Conservation (phyloP, 1,284 basidiomycete genomes). For the Ganoderma resinaceum region DNA sequence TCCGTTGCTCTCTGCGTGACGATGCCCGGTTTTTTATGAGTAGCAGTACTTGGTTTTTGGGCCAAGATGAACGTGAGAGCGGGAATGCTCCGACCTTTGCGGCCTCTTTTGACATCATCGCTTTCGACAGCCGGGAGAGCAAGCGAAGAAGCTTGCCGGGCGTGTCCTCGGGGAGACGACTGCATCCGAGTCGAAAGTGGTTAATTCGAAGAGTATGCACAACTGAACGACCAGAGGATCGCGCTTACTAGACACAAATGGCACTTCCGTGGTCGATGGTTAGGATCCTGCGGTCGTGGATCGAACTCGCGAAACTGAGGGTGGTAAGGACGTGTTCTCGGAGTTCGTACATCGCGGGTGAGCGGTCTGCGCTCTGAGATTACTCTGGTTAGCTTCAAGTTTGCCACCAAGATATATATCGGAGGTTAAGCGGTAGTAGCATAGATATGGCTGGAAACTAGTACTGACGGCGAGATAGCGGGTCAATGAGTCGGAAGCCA, state of each 20-base stretch:
- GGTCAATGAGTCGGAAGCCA: background rate
- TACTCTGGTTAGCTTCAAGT: background rate
- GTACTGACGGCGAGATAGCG: background rate
- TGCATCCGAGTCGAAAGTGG: background rate
- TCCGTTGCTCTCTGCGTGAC: background rate
- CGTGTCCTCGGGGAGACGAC: background rate
- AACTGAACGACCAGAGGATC: background rate
- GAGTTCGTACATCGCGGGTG: background rate
- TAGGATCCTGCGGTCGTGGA: background rate
- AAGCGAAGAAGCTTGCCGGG: background rate
- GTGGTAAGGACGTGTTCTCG: background rate
- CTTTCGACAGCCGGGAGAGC: background rate
- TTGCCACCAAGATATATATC: background rate
- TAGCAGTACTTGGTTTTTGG: background rate
- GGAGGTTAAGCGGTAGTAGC: no score
- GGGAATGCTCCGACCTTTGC: background rate
- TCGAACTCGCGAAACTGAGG: background rate
- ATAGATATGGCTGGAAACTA: background rate
- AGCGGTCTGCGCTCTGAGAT: background rate
- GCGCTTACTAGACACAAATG: slow-evolving; percentile 1
- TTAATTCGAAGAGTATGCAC: background rate
- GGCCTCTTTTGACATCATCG: background rate
- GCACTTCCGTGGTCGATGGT: slow-evolving; percentile 13
- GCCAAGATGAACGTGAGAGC: background rate
- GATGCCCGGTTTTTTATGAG: no score